Evolutionary conservation across 176 grass and related monocot species (phyloP).

Genomic region (Avena atlantica): DNA sequence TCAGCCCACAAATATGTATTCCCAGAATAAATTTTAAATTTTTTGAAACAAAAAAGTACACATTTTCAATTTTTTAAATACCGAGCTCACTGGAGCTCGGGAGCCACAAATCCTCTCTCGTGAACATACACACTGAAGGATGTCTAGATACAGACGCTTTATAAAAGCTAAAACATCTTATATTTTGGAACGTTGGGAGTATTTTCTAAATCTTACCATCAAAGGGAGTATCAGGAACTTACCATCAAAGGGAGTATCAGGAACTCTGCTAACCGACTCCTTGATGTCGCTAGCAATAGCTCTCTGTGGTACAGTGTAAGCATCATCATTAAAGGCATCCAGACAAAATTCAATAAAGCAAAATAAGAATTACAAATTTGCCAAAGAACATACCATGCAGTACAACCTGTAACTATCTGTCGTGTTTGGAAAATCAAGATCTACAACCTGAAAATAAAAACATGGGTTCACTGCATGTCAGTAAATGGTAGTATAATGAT

Average conservation of each 20-base stretch:
- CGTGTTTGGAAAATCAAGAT: conserved; percentile 86
- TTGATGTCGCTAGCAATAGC: conserved; percentile 93
- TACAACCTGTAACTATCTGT: conserved; percentile 89
- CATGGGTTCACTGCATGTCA: conserved; percentile 28
- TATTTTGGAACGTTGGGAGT: too few species aligned
- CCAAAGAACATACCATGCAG: conserved; percentile 65
- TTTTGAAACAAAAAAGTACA: too few species aligned
- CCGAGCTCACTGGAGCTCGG: too few species aligned
- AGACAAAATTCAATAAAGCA: conserved; percentile 31
- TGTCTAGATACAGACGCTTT: too few species aligned
- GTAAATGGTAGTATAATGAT: background rate
- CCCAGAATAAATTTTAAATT: too few species aligned
- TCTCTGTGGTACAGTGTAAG: conserved; percentile 58
- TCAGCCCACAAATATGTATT: too few species aligned
- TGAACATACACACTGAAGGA: too few species aligned
- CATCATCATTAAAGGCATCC: conserved; percentile 23
- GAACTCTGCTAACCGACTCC: conserved; percentile 89
- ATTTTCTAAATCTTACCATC: conserved; percentile 67
- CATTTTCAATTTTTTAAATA: too few species aligned
- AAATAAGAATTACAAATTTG: conserved; percentile 27
- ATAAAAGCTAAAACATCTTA: too few species aligned
- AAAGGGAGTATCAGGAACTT: conserved; percentile 91
- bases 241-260: conserved; percentile 97
- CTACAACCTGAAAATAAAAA: conserved; percentile 67
- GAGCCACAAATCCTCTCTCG: too few species aligned